These are phyloP conservation scores for Termitomyces heimii DNA, from an alignment of 768 basidiomycete species.

Conservation along the genomic window DNA sequence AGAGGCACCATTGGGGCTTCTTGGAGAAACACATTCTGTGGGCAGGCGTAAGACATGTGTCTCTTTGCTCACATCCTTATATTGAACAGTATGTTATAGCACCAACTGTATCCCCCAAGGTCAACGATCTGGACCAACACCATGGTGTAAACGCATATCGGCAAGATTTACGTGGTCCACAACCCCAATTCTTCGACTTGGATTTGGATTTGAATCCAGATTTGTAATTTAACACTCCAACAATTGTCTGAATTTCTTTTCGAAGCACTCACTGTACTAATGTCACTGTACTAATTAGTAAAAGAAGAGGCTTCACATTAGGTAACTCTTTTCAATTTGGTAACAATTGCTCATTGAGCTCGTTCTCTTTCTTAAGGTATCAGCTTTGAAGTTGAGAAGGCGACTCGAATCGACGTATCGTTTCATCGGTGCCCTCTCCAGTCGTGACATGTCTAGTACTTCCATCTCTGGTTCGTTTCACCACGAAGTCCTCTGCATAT, in stretches of 20 bases:
- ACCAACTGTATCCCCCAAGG: conserved; percentile 55
- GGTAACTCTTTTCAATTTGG: background rate
- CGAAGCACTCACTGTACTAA: background rate
- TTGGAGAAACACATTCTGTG: conserved; percentile 79
- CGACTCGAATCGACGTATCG: conserved; percentile 23
- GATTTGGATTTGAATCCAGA: conserved; percentile 86
- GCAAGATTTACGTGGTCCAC: conserved; percentile 58
- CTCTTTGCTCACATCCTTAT: background rate
- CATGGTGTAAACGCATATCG: conserved; percentile 65
- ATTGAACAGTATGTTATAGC: conserved; percentile 31
- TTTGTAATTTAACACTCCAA: conserved; percentile 29
- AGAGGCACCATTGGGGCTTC: conserved; percentile 70
- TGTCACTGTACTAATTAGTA: background rate
- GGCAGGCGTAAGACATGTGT: conserved; percentile 52
- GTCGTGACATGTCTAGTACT: conserved; percentile 8
- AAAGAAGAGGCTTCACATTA: background rate
- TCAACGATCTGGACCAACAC: conserved; percentile 39
- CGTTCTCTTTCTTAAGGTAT: background rate
- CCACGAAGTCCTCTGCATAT: conserved; percentile 25
- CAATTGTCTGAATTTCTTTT: background rate
- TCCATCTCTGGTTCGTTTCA: conserved; percentile 6
- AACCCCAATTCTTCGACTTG: conserved; percentile 65
- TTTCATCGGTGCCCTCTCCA: conserved; percentile 19
- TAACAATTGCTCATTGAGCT: background rate
- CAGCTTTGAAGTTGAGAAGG: background rate